Conservation (phyloP, 768 basidiomycete genomes). For the Lactarius pseudohatsudake region DNA sequence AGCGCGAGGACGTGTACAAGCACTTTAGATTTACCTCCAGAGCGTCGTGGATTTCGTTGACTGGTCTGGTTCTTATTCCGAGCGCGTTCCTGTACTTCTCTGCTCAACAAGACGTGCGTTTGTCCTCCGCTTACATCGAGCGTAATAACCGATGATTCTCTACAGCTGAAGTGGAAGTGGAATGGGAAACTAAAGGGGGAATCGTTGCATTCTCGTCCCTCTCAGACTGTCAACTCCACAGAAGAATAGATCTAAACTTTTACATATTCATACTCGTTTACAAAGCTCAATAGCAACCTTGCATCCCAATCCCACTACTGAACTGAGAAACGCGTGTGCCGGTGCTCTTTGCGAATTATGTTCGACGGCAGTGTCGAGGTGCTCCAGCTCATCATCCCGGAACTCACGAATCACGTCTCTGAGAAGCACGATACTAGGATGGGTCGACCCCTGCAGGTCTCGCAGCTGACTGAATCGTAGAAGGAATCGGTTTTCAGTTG, state of each 20-base stretch:
- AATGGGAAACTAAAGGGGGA: slow-evolving; percentile 50
- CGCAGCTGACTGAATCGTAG: slow-evolving; percentile 67
- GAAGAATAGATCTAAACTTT: slow-evolving; percentile 23
- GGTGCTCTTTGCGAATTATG: slow-evolving; percentile 88
- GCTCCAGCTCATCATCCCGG: slow-evolving; percentile 92
- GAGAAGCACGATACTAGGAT: slow-evolving; percentile 78
- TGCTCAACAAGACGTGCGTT: slow-evolving; percentile 42
- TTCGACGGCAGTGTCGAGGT: slow-evolving; percentile 87
- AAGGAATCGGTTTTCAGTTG: slow-evolving; percentile 2
- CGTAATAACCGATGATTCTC: background rate
- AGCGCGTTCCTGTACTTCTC: slow-evolving; percentile 50
- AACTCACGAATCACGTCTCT: slow-evolving; percentile 76
- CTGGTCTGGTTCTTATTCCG: slow-evolving; percentile 68
- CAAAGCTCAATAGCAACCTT: slow-evolving; percentile 88
- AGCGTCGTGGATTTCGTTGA: slow-evolving; percentile 58
- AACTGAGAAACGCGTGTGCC: slow-evolving; percentile 86
- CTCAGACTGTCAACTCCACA: slow-evolving; percentile 15
- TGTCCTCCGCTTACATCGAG: background rate
- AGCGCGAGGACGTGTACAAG: slow-evolving; percentile 86
- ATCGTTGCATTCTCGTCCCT: slow-evolving; percentile 35
- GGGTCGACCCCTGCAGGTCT: slow-evolving; percentile 64
- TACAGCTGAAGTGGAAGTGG: slow-evolving; percentile 56
- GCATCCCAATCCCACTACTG: slow-evolving; percentile 82
- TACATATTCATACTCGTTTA: slow-evolving; percentile 58
- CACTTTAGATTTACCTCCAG: slow-evolving; percentile 77